Evolutionary conservation across 1,284 basidiomycete species (phyloP), one percentile per base, ranked within the genome.

Genomic region (Chalciporus sp.): DNA sequence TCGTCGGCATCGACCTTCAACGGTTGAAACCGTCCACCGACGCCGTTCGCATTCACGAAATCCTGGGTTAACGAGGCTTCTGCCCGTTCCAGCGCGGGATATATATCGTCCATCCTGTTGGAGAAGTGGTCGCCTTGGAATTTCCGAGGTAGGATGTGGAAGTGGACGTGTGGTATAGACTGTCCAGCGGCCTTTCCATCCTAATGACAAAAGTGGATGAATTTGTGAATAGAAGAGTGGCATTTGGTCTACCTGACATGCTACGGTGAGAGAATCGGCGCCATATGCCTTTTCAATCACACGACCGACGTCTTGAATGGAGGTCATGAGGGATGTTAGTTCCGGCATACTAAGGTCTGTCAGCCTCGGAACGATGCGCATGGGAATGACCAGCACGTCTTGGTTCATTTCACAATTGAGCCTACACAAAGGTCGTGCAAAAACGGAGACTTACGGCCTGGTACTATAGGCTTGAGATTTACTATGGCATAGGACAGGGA

Each of bases 311-410:
- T 77, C 76, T 58, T 92, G 88, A 3, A 94, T 85, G 47, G 88
- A 83, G 23, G 71, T 70, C 78, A 95, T 95, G 39, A 97, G 75
- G 47, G 90, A 90, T 0, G 83, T 69, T 7, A 96, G 75, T 70
- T 97, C 94, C 9, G 79, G 72, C 5, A 83, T 72, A 59, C 74
- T 66, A 46, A 97, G 80, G 66, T 95, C 94, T 1, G 83, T 66
- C 40, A 96, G 76, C 26, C 94, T 84, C 3, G 84, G 83, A 0
- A 91, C 92, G 42, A 85, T 81, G 51, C 94, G 80, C 0, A 76
- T 84, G 4, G 94, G 92, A 19, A 94, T 76, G 50, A 98, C 87
- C 37, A 98, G 85, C 2, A 97, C 92, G 74, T 98, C 95, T 96
- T 66, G 31, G 27, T 35, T 37, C 17, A 44, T 47, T 43, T 23